phyloP scores from a whole-genome alignment of 495 filamentous ascomycete species.

The Penicillium coprophilum region DNA sequence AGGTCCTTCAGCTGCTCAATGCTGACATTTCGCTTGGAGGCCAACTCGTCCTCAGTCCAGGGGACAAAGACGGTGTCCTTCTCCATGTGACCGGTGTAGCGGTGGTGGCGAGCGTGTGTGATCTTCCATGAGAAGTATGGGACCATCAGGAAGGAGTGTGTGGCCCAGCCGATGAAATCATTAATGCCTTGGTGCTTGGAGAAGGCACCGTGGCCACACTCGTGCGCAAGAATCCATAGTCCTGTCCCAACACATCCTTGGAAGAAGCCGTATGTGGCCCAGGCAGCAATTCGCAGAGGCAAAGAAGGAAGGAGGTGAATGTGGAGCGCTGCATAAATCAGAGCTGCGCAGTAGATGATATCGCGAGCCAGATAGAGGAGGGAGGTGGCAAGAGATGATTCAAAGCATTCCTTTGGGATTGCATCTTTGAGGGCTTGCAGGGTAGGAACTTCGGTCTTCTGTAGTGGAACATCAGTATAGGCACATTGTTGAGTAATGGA shows the following conservation, averaged over 20 bases:
- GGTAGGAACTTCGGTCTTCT: conserved; percentile 6
- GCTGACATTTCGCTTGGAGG: conserved; percentile 32
- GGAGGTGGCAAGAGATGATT: conserved; percentile 22
- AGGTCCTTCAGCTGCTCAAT: conserved; percentile 45
- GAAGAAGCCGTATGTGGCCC: conserved; percentile 24
- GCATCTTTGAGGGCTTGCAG: conserved; percentile 12
- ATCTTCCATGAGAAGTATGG: conserved; percentile 79
- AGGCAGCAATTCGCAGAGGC: conserved; percentile 20
- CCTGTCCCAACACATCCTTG: conserved; percentile 32
- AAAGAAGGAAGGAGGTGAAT: conserved; percentile 27
- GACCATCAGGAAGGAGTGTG: conserved; percentile 64
- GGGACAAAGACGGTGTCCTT: conserved; percentile 62
- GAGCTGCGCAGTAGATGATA: conserved; percentile 19
- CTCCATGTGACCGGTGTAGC: conserved; percentile 58
- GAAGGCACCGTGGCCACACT: conserved; percentile 60
- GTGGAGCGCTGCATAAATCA: conserved; percentile 24
- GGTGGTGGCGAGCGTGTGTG: conserved; percentile 72
- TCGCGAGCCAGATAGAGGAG: conserved; percentile 23
- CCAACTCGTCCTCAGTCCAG: conserved; percentile 41
- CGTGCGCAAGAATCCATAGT: conserved; percentile 31
- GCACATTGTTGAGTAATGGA: neutral
- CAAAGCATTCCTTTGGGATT: conserved; percentile 31
- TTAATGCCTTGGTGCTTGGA: conserved; percentile 61
- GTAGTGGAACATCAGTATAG: neutral
- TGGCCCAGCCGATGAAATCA: conserved; percentile 64